These are phyloP conservation scores for Chaetomiaceae sp. DNA, from an alignment of 2,329 filamentous ascomycete genomes.

Conservation along the genomic window DNA sequence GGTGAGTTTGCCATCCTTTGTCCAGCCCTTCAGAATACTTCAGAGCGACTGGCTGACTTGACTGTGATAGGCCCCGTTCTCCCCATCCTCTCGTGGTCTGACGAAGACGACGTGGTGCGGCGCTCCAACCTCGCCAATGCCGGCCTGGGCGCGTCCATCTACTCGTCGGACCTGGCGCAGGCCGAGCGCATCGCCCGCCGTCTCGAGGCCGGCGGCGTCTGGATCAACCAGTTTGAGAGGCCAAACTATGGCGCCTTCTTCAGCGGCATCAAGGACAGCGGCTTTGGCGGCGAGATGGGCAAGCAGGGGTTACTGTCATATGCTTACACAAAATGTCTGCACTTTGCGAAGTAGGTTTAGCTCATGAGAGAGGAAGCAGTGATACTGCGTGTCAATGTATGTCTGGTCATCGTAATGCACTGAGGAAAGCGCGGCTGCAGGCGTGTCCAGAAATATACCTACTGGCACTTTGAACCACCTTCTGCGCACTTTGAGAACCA, in stretches of 20 bases:
- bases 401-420: too few species aligned
- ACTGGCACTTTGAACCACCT: too few species aligned
- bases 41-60: too few species aligned
- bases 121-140: constrained; percentile 48
- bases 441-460: too few species aligned
- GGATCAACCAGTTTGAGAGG: constrained; percentile 44
- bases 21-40: too few species aligned
- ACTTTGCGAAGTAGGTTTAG: constrained; percentile 24
- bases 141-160: constrained; percentile 53
- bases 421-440: too few species aligned
- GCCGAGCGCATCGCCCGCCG: constrained; percentile 47
- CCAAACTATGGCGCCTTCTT: constrained; percentile 30
- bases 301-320: constrained; percentile 31
- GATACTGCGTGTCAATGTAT: too few species aligned
- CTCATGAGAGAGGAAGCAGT: too few species aligned
- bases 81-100: constrained; percentile 54
- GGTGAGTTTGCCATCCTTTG: constrained; percentile 33
- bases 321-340: constrained; percentile 29
- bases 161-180: constrained; percentile 44
- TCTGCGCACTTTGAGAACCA: too few species aligned
- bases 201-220: constrained; percentile 53
- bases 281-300: constrained; percentile 32
- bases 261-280: constrained; percentile 30
- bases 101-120: constrained; percentile 53
- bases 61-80: constrained; percentile 56